Evolutionary conservation across 2,329 filamentous ascomycete species (phyloP), one percentile per base, ranked within the genome.

Genomic region (Venturiaceae sp.): DNA sequence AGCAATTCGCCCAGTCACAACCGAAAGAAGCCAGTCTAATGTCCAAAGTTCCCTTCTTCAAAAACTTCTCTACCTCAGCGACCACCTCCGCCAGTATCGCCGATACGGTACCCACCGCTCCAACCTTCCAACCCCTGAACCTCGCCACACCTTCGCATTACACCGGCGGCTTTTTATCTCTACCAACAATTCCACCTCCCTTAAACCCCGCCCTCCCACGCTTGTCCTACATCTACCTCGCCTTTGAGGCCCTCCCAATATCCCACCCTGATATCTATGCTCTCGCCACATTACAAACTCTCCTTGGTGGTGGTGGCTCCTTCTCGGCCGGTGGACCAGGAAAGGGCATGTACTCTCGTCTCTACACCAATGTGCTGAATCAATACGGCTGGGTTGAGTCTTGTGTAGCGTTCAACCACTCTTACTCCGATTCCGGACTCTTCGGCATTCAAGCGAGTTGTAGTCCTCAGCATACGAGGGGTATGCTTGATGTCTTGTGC

Each of bases 281-380:
- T 19, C 85, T 97, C 47, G 94, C 94, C 6, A 96, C 92, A 0
- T 80, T 99, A 1, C 95, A 97, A 74, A 97, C 91, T 1, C 86
- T 99, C 9, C 88, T 99, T 34, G 94, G 94, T 60, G 94, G 94
- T 53, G 94, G 94, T 53, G 94, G 94, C 26, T 96, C 92, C 58
- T 99, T 99, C 77, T 95, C 90, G 16, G 94, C 94, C 57, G 94
- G 94, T 66, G 94, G 94, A 0, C 94, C 94, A 4, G 94, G 94
- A 57, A 99, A 99, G 78, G 94, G 94, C 71, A 99, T 99, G 94
- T 97, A 97, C 79, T 95, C 90, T 37, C 87, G 94, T 13, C 83
- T 99, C 8, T 99, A 96, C 79, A 97, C 92, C 63, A 96, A 96
- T 71, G 92, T 97, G 0, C 83, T 99, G 55, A 99, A 99, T 77